Percentiles rank a stretch among this genome's conserved stretches.
Evolutionary conservation across 1,284 basidiomycete species (phyloP).

Genomic region (Ganoderma sp.): DNA sequence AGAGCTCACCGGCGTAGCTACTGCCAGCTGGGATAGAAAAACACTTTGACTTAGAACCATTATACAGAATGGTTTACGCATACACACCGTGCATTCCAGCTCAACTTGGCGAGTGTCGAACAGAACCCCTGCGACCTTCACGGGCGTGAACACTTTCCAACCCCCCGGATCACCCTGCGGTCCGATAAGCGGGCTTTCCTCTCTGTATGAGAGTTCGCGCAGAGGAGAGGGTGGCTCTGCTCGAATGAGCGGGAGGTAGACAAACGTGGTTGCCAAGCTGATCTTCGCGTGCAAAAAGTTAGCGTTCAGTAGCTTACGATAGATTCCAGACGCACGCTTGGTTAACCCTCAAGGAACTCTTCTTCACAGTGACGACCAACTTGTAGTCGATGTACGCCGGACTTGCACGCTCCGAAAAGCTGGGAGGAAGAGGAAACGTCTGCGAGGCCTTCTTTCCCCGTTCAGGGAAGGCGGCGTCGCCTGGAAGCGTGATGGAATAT

Average conservation of each 20-base stretch:
- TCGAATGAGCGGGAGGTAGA: constrained; percentile 42
- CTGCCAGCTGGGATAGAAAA: constrained; percentile 48
- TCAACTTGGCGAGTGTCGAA: constrained; percentile 44
- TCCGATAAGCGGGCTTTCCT: constrained; percentile 38
- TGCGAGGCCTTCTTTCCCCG: constrained; percentile 32
- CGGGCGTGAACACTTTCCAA: constrained; percentile 42
- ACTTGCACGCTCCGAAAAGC: constrained; percentile 46
- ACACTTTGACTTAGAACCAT: background rate
- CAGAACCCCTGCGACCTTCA: constrained; percentile 40
- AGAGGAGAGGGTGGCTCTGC: constrained; percentile 42
- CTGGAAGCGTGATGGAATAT: constrained; percentile 42
- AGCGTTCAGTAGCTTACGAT: background rate
- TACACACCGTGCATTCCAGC: constrained; percentile 48
- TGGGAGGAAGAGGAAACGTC: constrained; percentile 43
- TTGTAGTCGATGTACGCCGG: constrained; percentile 49
- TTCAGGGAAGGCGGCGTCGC: constrained; percentile 35
- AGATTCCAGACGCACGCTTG: constrained; percentile 36
- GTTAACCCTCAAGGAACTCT: constrained; percentile 42
- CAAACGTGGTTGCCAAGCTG: constrained; percentile 41
- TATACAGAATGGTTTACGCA: background rate
- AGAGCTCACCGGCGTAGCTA: constrained; percentile 58
- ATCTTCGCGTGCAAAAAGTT: background rate
- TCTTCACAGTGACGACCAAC: constrained; percentile 43
- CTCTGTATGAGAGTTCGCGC: constrained; percentile 41
- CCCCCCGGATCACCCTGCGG: constrained; percentile 44